These are phyloP conservation scores for Eucalyptus curtisii DNA, from an alignment of 345 rosid species.

Conservation along the genomic window DNA sequence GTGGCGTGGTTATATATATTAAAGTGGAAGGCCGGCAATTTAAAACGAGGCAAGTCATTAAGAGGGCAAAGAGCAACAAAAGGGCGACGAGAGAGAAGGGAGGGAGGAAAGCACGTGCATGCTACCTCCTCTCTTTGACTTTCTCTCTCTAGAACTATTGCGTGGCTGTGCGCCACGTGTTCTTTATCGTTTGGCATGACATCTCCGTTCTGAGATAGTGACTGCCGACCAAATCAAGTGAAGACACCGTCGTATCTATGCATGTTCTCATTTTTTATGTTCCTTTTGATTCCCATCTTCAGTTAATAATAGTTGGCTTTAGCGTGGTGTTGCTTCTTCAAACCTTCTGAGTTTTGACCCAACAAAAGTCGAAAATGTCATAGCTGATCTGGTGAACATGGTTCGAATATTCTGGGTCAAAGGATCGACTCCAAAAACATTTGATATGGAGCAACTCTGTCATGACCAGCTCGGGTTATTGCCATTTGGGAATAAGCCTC, in stretches of 20 bases:
- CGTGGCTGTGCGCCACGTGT: not conserved
- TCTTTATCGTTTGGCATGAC: not conserved
- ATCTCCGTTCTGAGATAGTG: not conserved
- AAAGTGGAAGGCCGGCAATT: not conserved
- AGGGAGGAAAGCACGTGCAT: not conserved
- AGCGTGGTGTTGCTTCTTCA: not conserved
- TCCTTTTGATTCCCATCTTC: not conserved
- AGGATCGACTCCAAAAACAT: not conserved
- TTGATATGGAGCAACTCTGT: not conserved
- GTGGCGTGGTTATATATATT: not conserved
- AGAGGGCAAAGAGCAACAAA: not conserved
- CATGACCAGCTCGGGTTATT: not conserved
- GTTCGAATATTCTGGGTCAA: not conserved
- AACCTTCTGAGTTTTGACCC: not conserved
- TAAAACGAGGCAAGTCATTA: not conserved
- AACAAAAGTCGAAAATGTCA: not conserved
- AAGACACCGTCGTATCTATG: not conserved
- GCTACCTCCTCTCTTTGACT: not conserved
- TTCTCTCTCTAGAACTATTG: not conserved
- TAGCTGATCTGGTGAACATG: not conserved
- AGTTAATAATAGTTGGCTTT: not conserved
- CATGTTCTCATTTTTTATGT: not conserved
- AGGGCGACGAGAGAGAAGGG: not conserved
- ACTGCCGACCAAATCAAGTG: not conserved
- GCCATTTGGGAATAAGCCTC: not conserved